Base-by-base conservation (phyloP, 805 yeast genomes). In the Starmerella davenportii region DNA sequence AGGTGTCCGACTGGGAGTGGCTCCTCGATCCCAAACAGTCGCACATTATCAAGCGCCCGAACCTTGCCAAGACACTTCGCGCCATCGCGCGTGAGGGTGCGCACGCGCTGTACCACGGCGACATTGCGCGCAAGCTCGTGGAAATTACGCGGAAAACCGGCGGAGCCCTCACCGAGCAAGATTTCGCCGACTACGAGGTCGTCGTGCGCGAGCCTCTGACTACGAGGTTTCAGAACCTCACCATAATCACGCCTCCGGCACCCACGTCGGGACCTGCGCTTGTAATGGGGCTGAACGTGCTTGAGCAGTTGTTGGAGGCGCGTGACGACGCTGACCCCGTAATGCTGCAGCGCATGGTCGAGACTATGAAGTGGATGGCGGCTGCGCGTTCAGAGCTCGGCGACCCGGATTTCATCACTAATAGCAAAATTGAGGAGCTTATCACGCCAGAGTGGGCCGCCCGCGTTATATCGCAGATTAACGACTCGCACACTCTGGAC, bases 311-410 rank as follows among this genome's bases (percentile, higher is more conserved):
- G 45, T 61, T 62, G 3, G 52, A 51, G 5, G 40, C 38, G 1
- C 17, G 16, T 13, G 17, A 16, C n/a, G 21, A 16, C 19, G 79
- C 74, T 45, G 52, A 54, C 20, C 63, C 65, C 7, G 42, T 68
- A 11, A 65, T 69, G 13, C 62, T 74, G 2, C 95, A 80, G 51
- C 64, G 79, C 39, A 53, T 82, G 5, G 61, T 82, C 9, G 98
- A 87, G 58, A 61, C 79, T 2, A 81, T 87, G 93, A 87, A 87
- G 57, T 87, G 95, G 94, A 69, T 82, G 70, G 80, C 85, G 0
- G 68, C 87, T 11, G 87, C 77, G 0, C 66, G 95, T 45, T 72
- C 85, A n/a, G 69, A 81, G 48, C 64, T 87, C 20, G 96, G 96
- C 0, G 95, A 82, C 51, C 74, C 58, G 30, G 41, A 42, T 0